Conservation (phyloP, 83 land plant genomes). For the Larix sibirica region DNA sequence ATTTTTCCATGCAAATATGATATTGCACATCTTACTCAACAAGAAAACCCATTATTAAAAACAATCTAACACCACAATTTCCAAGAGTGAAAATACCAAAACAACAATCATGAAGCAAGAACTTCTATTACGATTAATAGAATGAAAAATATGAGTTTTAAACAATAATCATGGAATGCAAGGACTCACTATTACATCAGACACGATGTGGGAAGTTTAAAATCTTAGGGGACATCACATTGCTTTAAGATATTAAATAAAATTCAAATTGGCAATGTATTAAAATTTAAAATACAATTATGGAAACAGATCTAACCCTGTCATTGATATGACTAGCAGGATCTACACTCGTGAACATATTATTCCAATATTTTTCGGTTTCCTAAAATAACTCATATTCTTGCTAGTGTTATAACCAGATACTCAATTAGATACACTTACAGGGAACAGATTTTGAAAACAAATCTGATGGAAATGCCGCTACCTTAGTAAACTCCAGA, state of each 20-base stretch:
- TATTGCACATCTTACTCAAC: neutral
- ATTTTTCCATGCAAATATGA: neutral
- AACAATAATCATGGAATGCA: neutral
- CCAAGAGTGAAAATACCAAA: neutral
- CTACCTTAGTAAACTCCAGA: constrained; percentile 68
- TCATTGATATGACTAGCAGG: neutral
- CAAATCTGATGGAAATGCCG: constrained; percentile 60
- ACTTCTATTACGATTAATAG: neutral
- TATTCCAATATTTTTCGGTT: neutral
- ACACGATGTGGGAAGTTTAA: neutral
- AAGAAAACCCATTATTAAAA: neutral
- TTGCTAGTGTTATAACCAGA: neutral
- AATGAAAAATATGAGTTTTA: neutral
- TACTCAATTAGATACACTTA: constrained; percentile 32
- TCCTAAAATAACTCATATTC: neutral
- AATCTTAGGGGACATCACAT: neutral
- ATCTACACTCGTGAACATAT: neutral
- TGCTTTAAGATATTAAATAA: neutral
- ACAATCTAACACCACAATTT: neutral
- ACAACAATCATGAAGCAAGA: neutral
- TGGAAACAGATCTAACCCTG: neutral
- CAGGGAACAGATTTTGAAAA: constrained; percentile 62
- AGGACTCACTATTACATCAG: neutral
- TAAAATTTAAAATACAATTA: neutral
- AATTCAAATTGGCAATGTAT: neutral